Percentiles rank a stretch among this genome's conserved stretches.
These are phyloP conservation scores for Citrus medica DNA, from an alignment of 345 rosid species.

Conservation along the genomic window DNA sequence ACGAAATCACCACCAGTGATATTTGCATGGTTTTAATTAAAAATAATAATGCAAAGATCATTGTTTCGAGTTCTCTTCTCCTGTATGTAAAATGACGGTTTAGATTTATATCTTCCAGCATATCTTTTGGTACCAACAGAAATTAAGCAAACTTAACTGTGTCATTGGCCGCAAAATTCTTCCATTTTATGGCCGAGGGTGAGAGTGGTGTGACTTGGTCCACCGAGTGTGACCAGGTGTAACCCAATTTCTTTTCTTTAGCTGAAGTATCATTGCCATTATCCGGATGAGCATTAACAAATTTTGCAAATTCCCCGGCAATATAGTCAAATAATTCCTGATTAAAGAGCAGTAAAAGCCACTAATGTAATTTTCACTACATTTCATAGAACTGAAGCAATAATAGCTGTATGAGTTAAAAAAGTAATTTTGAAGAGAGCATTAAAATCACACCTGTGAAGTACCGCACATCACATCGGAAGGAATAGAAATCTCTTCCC, in stretches of 20 bases:
- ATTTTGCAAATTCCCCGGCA: slow-evolving; percentile 45
- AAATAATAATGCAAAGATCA: neutral
- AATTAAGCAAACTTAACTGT: slow-evolving; percentile 27
- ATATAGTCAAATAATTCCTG: slow-evolving; percentile 47
- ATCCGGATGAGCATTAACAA: slow-evolving; percentile 29
- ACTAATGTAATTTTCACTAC: neutral
- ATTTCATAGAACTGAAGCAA: neutral
- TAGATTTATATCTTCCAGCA: neutral
- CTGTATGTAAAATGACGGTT: too few species aligned
- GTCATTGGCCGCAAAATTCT: slow-evolving; percentile 37
- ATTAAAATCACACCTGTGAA: slow-evolving; percentile 33
- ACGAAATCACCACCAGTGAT: neutral
- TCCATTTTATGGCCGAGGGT: slow-evolving; percentile 37
- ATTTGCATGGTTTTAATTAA: neutral
- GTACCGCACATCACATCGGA: slow-evolving; percentile 27
- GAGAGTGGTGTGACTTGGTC: slow-evolving; percentile 35
- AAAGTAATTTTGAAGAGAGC: neutral
- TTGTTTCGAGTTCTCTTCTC: neutral
- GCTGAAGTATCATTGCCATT: slow-evolving; percentile 12
- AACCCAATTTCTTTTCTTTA: slow-evolving; percentile 34
- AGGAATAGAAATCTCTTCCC: slow-evolving; percentile 51
- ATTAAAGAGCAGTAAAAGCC: neutral
- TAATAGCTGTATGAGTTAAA: neutral
- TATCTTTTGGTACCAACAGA: too few species aligned
- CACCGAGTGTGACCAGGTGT: slow-evolving; percentile 38